These are phyloP conservation scores for Cytospora piceicola DNA, from an alignment of 2,329 filamentous ascomycete genomes.

Conservation along the genomic window DNA sequence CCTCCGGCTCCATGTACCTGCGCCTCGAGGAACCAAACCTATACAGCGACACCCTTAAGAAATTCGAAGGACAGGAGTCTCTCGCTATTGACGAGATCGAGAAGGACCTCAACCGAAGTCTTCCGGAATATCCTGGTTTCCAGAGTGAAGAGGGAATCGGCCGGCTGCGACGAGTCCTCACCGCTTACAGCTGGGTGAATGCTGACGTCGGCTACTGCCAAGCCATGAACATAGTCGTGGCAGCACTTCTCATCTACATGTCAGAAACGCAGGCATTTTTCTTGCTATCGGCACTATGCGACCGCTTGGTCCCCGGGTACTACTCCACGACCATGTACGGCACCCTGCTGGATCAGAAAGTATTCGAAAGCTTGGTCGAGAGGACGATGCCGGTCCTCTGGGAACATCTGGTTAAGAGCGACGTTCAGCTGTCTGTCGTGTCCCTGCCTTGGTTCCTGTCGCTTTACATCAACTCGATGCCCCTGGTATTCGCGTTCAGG, in stretches of 20 bases:
- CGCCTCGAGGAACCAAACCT: slow-evolving; percentile 83
- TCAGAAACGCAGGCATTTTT: slow-evolving; percentile 96
- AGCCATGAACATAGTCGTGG: slow-evolving; percentile 99
- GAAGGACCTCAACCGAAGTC: slow-evolving; percentile 93
- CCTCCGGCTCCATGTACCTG: slow-evolving; percentile 87
- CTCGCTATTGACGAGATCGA: slow-evolving; percentile 98
- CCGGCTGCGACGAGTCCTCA: slow-evolving; percentile 84
- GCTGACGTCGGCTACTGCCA: slow-evolving; percentile 97
- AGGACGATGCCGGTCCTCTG: slow-evolving; percentile 98
- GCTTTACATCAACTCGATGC: slow-evolving; percentile 99
- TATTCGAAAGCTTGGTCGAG: slow-evolving; percentile 97
- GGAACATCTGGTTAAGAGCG: slow-evolving; percentile 96
- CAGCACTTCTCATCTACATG: slow-evolving; percentile 97
- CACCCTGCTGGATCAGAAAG: slow-evolving; percentile 92
- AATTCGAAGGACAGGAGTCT: slow-evolving; percentile 83
- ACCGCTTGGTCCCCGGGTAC: slow-evolving; percentile 91
- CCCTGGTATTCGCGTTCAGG: slow-evolving; percentile 93
- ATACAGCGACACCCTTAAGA: slow-evolving; percentile 81
- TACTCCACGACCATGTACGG: slow-evolving; percentile 99
- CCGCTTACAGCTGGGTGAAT: slow-evolving; percentile 97
- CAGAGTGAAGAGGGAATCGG: slow-evolving; percentile 96
- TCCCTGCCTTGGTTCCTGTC: slow-evolving; percentile 98
- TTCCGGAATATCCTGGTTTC: slow-evolving; percentile 96
- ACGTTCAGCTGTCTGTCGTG: slow-evolving; percentile 96
- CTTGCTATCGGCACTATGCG: slow-evolving; percentile 86